These are phyloP conservation scores for Ganoderma sp. DNA, from an alignment of 1,284 basidiomycete species.

Conservation along the genomic window DNA sequence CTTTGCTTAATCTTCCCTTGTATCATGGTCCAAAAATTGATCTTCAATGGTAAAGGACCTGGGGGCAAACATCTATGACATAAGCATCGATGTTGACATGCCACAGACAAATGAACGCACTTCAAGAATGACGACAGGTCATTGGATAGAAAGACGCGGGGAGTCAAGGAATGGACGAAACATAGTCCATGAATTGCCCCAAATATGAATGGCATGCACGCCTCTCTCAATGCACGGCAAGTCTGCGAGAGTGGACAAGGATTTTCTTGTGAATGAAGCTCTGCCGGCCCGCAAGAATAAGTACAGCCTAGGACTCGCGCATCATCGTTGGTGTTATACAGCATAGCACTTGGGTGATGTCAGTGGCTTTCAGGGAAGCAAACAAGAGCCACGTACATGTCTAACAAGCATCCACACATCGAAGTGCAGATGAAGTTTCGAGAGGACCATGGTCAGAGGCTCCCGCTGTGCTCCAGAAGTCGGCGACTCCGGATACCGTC, in stretches of 20 bases:
- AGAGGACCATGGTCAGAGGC: no score
- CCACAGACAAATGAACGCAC: no score
- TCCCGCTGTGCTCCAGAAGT: no score
- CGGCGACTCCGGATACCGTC: no score
- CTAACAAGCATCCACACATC: background rate
- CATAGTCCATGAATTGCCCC: background rate
- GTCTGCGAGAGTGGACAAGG: background rate
- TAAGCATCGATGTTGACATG: no score
- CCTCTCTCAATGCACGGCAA: background rate
- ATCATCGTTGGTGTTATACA: conserved; percentile 23
- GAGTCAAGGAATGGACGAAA: background rate
- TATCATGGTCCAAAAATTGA: background rate
- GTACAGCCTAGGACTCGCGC: background rate
- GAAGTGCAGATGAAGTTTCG: background rate
- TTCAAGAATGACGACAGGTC: no score
- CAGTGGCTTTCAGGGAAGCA: background rate
- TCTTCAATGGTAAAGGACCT: background rate
- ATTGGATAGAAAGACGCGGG: no score
- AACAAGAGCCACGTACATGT: background rate
- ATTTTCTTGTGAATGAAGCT: background rate
- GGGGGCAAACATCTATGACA: no score
- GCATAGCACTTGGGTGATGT: background rate
- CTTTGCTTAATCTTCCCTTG: background rate
- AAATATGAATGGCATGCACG: background rate
- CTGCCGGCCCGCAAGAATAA: no score